These are phyloP conservation scores for Solanum appendiculatum DNA, from an alignment of 257 asterid species.

Conservation along the genomic window DNA sequence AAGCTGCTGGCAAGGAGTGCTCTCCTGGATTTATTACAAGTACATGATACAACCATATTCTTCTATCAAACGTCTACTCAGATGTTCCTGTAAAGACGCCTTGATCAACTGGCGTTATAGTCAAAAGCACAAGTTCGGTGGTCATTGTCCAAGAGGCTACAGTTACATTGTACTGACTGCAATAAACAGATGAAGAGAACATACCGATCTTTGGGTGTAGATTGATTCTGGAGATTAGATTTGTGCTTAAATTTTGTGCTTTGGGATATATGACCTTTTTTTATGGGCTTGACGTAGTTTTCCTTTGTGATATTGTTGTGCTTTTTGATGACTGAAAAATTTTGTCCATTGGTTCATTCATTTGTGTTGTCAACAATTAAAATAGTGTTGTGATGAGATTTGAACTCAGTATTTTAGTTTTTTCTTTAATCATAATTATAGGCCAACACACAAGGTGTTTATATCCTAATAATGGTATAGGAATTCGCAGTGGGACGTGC, in stretches of 20 bases:
- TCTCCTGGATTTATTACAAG: background rate
- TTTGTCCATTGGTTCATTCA: background rate
- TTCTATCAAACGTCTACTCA: background rate
- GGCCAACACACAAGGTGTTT: background rate
- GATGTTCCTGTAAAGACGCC: background rate
- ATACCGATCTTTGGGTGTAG: background rate
- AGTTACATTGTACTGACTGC: background rate
- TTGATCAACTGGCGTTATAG: background rate
- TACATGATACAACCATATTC: background rate
- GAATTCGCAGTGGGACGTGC: too few species aligned
- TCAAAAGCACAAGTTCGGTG: background rate
- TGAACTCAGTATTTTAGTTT: background rate
- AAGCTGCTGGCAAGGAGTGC: background rate
- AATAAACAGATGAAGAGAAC: background rate
- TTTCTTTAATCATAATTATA: too few species aligned
- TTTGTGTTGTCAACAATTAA: background rate
- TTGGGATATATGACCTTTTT: background rate
- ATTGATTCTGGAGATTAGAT: background rate
- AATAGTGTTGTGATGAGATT: background rate
- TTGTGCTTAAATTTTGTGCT: background rate
- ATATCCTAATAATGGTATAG: background rate
- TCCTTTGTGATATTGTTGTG: background rate
- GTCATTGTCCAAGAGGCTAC: background rate
- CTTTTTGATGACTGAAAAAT: background rate
- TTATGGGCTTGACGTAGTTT: background rate